Percentiles rank a stretch among this genome's conserved stretches.
phyloP scores from a whole-genome alignment of 2,329 filamentous ascomycete species.

The Trichoderma sp. region DNA sequence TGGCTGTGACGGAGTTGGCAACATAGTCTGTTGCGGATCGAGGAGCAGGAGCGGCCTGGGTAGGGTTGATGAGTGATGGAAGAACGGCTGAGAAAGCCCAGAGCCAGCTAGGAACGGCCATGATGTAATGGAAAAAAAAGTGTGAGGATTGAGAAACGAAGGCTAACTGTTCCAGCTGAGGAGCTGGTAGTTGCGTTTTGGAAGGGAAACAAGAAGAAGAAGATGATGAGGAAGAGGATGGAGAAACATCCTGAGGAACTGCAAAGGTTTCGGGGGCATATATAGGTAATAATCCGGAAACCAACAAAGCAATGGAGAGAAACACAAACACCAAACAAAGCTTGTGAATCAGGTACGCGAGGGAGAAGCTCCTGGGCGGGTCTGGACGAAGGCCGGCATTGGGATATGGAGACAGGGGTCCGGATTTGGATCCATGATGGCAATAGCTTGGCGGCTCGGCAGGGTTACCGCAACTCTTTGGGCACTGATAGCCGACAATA shows the following conservation, averaged over 20 bases:
- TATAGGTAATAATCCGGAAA: conserved; percentile 22
- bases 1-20: conserved; percentile 23
- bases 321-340: conserved; percentile 22
- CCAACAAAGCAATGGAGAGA: conserved; percentile 15
- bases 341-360: conserved; percentile 28
- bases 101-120: conserved; percentile 26
- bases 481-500: not conserved
- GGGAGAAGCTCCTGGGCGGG: conserved; percentile 23
- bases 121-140: conserved; percentile 20
- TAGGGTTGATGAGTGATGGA: conserved; percentile 11
- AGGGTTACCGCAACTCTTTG: conserved; percentile 17
- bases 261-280: conserved; percentile 10
- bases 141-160: conserved; percentile 1
- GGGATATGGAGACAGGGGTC: conserved; percentile 21
- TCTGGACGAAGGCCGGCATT: conserved; percentile 12
- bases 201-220: conserved; percentile 11
- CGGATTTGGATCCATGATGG: conserved; percentile 21
- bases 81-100: conserved; percentile 25
- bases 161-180: conserved; percentile 19
- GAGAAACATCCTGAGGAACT: not conserved
- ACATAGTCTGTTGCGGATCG: conserved; percentile 21
- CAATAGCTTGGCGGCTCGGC: conserved; percentile 22
- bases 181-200: conserved; percentile 15
- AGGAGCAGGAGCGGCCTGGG: conserved; percentile 17
- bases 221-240: conserved; percentile 8